These are phyloP conservation scores for Sugiyamaella castrensis DNA, from an alignment of 1,139 yeast species.

Conservation along the genomic window DNA sequence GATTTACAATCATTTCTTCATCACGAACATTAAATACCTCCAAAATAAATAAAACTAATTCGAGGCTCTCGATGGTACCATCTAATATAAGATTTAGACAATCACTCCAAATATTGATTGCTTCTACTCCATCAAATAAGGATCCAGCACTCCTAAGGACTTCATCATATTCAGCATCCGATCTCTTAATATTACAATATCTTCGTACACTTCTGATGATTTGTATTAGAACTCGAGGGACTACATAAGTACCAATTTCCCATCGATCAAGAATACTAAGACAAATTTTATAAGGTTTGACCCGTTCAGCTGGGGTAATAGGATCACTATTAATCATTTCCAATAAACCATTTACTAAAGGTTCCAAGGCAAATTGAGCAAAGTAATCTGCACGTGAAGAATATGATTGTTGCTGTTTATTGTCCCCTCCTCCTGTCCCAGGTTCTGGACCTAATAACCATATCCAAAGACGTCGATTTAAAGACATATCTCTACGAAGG, in stretches of 20 bases:
- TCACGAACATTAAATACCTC: conserved; percentile 70
- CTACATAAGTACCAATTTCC: conserved; percentile 79
- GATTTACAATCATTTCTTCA: conserved; percentile 77
- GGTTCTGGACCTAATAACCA: conserved; percentile 81
- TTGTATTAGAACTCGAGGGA: conserved; percentile 69
- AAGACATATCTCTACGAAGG: conserved; percentile 82
- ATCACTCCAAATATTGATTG: conserved; percentile 71
- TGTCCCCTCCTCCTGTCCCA: conserved; percentile 28
- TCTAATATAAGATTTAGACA: conserved; percentile 43
- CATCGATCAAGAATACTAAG: conserved; percentile 82
- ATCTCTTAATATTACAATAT: conserved; percentile 17
- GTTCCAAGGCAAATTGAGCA: conserved; percentile 49
- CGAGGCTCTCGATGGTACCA: conserved; percentile 40
- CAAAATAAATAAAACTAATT: conserved; percentile 56
- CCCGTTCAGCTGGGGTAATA: conserved; percentile 36
- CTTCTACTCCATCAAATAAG: conserved; percentile 83
- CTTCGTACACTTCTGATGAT: conserved; percentile 43
- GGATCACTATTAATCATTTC: conserved; percentile 43
- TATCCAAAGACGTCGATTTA: conserved; percentile 87
- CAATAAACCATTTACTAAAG: conserved; percentile 53
- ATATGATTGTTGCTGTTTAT: neutral
- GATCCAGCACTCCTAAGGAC: conserved; percentile 57
- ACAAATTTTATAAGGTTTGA: conserved; percentile 60
- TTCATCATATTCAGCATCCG: conserved; percentile 36
- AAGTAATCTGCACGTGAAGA: conserved; percentile 54